Evolutionary conservation across 2,329 filamentous ascomycete genomes (phyloP), one percentile per base, ranked within the genome.

Genomic region (Ophiostoma australiae): DNA sequence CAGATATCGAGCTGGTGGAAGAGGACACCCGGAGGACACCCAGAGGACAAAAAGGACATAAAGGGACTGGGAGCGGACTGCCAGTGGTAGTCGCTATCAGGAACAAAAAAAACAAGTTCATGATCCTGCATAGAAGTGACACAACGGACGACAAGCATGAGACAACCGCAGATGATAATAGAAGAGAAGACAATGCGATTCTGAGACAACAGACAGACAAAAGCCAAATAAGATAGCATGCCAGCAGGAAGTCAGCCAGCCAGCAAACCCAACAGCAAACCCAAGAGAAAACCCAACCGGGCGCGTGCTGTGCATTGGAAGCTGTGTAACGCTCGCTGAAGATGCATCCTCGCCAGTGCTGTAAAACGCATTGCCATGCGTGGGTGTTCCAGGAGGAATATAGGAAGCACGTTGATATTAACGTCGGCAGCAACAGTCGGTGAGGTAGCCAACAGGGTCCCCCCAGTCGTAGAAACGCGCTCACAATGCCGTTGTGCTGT

Each of bases 391-490:
- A 6, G 20, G 17, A 48, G 20, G 41, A 48, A 48, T 20, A 48
- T 20, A 48, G 4, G 7, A 20, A 39, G 13, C 13, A 10, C 37
- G 17, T 48, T 7, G 7, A n/a, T 10, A 27, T 10, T 27, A 23
- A 58, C 8, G 7, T 63, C 4, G 27, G 35, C 27, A 33, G 27
- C 13, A 63, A 33, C 58, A 63, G 27, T 63, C 58, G 58, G 58
- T 63, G 58, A 63, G 58, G 11, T 63, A 7, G 58, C 7, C 58
- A 63, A 27, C 58, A 63, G 27, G 58, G 58, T 58, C 15, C 27
- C 27, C 58, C 58, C 15, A 10, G 58, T 27, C 58, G n/a, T 27
- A 31, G 58, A 63, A 63, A 63, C 58, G 58, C 23, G 58, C 58
- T 63, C 52, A 58, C 3, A 3, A 27, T 48, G 44, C 44, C 44